Conservation (phyloP, 2,329 filamentous ascomycete species). For the Sporothrix mexicana region DNA sequence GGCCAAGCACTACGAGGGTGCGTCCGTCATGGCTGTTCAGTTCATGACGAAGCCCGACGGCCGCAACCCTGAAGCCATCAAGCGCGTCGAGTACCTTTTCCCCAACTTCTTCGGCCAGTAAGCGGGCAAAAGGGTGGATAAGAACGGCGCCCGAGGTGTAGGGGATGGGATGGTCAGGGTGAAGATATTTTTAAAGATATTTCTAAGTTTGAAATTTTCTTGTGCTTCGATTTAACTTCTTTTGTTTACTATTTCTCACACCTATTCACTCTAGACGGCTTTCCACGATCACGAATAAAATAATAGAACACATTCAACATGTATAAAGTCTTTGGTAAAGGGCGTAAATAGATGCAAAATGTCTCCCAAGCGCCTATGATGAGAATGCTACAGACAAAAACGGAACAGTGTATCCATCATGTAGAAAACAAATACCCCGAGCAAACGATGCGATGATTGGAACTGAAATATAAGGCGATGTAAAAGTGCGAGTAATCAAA, state of each 20-base stretch:
- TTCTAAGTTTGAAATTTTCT: background rate
- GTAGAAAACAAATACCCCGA: background rate
- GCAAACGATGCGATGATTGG: background rate
- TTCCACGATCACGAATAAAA: slow-evolving; percentile 19
- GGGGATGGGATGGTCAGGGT: background rate
- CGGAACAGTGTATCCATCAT: background rate
- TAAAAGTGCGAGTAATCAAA: background rate
- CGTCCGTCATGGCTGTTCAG: slow-evolving; percentile 75
- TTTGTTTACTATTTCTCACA: background rate
- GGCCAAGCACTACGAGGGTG: slow-evolving; percentile 81
- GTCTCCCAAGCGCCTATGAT: background rate
- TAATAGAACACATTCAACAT: slow-evolving; percentile 28
- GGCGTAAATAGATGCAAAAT: background rate
- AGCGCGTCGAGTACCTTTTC: slow-evolving; percentile 86
- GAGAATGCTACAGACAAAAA: background rate
- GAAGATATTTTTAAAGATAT: background rate
- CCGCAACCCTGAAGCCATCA: slow-evolving; percentile 73
- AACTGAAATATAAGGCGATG: background rate
- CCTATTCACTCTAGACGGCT: slow-evolving; percentile 18
- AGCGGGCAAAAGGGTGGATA: background rate
- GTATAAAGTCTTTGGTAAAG: background rate
- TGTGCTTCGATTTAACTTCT: background rate
- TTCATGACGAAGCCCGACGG: slow-evolving; percentile 82
- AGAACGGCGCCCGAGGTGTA: background rate
- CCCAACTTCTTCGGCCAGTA: slow-evolving; percentile 70